Conservation (phyloP, 2,329 filamentous ascomycete species). For the Aspergillus vadensis region DNA sequence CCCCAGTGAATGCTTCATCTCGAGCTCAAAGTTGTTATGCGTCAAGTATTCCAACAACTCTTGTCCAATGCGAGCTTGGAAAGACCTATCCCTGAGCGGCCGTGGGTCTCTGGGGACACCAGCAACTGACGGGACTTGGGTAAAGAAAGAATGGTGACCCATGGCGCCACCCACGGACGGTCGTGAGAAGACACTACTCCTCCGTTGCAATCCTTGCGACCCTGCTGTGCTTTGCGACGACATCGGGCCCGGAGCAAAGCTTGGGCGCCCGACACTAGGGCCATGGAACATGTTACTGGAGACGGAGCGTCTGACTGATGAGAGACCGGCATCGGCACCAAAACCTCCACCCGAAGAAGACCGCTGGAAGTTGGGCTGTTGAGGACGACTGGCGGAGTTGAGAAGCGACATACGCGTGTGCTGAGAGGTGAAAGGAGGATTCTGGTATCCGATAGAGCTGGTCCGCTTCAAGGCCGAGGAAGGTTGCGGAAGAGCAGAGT, state of each 20-base stretch:
- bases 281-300: slow-evolving; percentile 66
- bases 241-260: slow-evolving; percentile 64
- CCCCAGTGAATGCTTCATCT: slow-evolving; percentile 92
- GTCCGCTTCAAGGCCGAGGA: slow-evolving; percentile 92
- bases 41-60: slow-evolving; percentile 90
- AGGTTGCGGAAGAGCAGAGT: slow-evolving; percentile 84
- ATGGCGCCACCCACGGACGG: slow-evolving; percentile 68
- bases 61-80: slow-evolving; percentile 79
- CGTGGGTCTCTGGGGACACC: slow-evolving; percentile 85
- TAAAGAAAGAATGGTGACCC: slow-evolving; percentile 90
- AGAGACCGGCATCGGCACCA: slow-evolving; percentile 75
- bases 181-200: slow-evolving; percentile 85
- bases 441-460: slow-evolving; percentile 70
- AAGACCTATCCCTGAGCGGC: slow-evolving; percentile 77
- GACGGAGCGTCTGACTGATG: slow-evolving; percentile 79
- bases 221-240: slow-evolving; percentile 55
- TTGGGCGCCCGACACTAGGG: slow-evolving; percentile 66
- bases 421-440: slow-evolving; percentile 65
- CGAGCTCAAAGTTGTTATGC: slow-evolving; percentile 93
- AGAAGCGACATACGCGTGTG: slow-evolving; percentile 85
- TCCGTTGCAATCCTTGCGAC: slow-evolving; percentile 56
- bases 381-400: slow-evolving; percentile 79
- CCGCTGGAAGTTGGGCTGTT: slow-evolving; percentile 83
- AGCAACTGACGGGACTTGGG: slow-evolving; percentile 77
- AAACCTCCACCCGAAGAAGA: slow-evolving; percentile 74